Evolutionary conservation across 1,139 yeast genomes (phyloP).

Genomic region (Scheffersomyces titani): DNA sequence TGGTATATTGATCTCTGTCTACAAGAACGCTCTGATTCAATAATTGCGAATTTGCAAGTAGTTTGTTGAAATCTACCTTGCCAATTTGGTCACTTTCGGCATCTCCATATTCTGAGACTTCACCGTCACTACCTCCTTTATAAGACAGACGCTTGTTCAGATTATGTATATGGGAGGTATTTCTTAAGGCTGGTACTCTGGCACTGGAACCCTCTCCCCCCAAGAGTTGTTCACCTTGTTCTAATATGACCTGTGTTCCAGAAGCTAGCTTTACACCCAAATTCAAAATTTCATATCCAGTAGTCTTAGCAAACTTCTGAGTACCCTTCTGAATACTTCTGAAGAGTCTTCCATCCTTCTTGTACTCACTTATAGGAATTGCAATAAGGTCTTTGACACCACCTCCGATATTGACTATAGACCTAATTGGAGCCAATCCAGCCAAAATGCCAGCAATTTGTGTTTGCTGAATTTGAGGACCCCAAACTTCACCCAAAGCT

Average conservation of each 20-base stretch:
- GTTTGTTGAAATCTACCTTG: conserved; percentile 5
- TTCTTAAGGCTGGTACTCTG: conserved; percentile 19
- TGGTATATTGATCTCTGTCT: conserved; percentile 22
- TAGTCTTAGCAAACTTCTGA: conserved; percentile 70
- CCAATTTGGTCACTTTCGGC: conserved; percentile 1
- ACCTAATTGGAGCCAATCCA: conserved; percentile 81
- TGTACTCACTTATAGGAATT: conserved; percentile 73
- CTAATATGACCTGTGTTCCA: conserved; percentile 83
- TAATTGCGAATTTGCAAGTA: conserved; percentile 26
- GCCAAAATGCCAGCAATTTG: conserved; percentile 80
- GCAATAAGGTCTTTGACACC: conserved; percentile 75
- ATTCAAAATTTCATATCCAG: conserved; percentile 78
- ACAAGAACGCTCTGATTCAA: conserved; percentile 17
- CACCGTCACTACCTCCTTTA: neutral
- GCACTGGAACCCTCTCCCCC: conserved; percentile 67
- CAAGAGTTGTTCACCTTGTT: conserved; percentile 72
- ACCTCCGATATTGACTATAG: conserved; percentile 74
- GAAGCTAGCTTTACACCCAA: conserved; percentile 86
- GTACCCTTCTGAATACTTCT: conserved; percentile 81
- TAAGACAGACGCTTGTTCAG: neutral
- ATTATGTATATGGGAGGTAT: neutral
- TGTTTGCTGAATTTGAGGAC: conserved; percentile 78
- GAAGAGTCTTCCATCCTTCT: conserved; percentile 67
- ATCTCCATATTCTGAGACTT: neutral
- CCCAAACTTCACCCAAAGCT: conserved; percentile 69